These are phyloP conservation scores for Lactarius psammicola DNA, from an alignment of 768 basidiomycete genomes.

Conservation along the genomic window DNA sequence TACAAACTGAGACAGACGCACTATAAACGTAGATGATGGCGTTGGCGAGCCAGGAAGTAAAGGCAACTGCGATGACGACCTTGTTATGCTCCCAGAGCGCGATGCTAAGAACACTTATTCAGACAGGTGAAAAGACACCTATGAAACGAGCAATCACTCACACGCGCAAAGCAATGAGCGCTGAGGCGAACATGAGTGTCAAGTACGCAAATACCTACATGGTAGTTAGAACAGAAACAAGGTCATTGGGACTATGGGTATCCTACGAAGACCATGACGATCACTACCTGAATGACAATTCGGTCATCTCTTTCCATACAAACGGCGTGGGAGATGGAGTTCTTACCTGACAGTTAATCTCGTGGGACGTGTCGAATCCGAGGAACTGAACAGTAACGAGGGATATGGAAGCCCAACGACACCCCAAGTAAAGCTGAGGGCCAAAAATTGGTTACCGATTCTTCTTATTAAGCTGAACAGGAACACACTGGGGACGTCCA, in stretches of 20 bases:
- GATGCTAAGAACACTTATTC: background rate
- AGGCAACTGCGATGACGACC: background rate
- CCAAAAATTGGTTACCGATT: background rate
- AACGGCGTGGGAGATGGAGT: background rate
- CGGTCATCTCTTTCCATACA: background rate
- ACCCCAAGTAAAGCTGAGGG: conserved; percentile 9
- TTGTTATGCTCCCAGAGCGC: conserved; percentile 16
- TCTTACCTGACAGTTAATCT: conserved; percentile 1
- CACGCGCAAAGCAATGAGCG: conserved; percentile 21
- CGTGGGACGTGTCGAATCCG: background rate
- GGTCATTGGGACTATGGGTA: background rate
- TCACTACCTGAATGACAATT: background rate
- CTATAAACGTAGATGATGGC: background rate
- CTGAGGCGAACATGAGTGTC: conserved; percentile 16
- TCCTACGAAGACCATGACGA: background rate
- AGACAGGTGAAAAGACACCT: background rate
- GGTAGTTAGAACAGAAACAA: background rate
- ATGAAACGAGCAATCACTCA: background rate
- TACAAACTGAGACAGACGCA: background rate
- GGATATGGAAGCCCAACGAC: background rate
- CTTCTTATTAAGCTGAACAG: no score
- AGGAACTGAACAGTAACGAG: background rate
- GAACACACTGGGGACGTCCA: conserved; percentile 2
- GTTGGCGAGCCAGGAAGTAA: background rate
- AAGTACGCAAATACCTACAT: background rate